Conservation (phyloP, 2,329 filamentous ascomycete genomes). For the Arthrobotrys musiformis region DNA sequence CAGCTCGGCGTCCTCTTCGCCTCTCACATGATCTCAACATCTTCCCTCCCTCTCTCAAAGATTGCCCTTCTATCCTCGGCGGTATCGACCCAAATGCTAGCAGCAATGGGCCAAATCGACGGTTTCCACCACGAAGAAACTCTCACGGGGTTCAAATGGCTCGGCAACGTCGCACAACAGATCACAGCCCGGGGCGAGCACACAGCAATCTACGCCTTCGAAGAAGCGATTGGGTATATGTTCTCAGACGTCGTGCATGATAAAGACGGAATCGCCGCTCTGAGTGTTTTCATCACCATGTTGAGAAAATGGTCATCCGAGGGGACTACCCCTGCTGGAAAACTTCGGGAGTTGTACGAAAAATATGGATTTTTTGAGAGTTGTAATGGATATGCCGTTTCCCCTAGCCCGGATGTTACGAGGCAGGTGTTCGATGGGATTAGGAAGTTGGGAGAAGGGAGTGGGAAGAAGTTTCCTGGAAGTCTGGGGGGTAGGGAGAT, state of each 20-base stretch:
- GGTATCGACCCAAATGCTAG: conserved; percentile 73
- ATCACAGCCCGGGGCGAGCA: conserved; percentile 66
- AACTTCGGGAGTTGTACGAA: conserved; percentile 70
- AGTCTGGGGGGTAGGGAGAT: conserved; percentile 68
- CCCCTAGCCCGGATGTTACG: conserved; percentile 68
- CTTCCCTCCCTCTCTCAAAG: conserved; percentile 60
- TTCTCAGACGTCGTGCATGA: conserved; percentile 72
- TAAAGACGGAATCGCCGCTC: conserved; percentile 73
- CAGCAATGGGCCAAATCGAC: conserved; percentile 68
- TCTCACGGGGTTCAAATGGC: conserved; percentile 75
- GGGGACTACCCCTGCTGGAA: conserved; percentile 69
- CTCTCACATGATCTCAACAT: conserved; percentile 67
- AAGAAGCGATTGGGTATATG: conserved; percentile 76
- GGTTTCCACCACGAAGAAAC: conserved; percentile 72
- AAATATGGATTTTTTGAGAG: conserved; percentile 72
- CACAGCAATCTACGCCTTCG: conserved; percentile 70
- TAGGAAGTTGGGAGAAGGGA: conserved; percentile 61
- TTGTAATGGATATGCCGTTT: conserved; percentile 73
- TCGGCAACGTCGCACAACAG: conserved; percentile 71
- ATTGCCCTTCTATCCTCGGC: conserved; percentile 72
- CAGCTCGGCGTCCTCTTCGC: conserved; percentile 72
- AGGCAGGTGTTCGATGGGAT: conserved; percentile 69
- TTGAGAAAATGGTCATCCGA: conserved; percentile 65
- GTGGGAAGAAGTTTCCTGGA: conserved; percentile 63
- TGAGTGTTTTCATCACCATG: conserved; percentile 68